Evolutionary conservation across 2,329 filamentous ascomycete species (phyloP).

Genomic region (Colletotrichum aenigma): DNA sequence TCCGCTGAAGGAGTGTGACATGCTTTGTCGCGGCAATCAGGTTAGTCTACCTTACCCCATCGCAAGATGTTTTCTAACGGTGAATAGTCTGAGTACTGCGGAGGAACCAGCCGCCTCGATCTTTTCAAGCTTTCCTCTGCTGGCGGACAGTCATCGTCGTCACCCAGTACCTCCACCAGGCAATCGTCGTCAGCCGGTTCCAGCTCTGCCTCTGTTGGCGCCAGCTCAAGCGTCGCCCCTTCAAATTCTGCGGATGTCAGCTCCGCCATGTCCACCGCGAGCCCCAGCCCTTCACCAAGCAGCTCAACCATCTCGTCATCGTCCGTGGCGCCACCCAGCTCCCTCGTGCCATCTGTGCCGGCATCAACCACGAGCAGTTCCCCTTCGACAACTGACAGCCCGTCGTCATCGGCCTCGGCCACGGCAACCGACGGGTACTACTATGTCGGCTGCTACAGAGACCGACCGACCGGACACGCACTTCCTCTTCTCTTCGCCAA

Average conservation of each 20-base stretch:
- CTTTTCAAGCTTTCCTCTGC: constrained; percentile 3
- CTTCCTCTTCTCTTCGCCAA: constrained; percentile 34
- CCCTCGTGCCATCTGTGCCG: constrained; percentile 5
- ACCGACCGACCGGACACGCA: constrained; percentile 29
- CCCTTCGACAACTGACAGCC: not conserved
- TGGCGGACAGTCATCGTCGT: not conserved
- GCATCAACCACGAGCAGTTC: constrained; percentile 3
- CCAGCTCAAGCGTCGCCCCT: not conserved
- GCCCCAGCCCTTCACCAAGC: not conserved
- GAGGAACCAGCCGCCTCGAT: constrained; percentile 13
- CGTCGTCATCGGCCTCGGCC: constrained; percentile 13
- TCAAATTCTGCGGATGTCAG: not conserved
- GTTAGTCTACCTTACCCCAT: not conserved
- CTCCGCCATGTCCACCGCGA: not conserved
- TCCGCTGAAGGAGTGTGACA: constrained; percentile 22
- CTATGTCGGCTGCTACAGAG: constrained; percentile 33
- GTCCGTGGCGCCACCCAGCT: not conserved
- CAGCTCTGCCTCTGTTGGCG: not conserved
- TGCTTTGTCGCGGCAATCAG: constrained; percentile 24
- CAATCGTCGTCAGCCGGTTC: not conserved
- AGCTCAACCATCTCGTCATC: not conserved
- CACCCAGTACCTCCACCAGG: not conserved
- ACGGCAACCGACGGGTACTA: constrained; percentile 30
- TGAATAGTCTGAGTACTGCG: constrained; percentile 18
- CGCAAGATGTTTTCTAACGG: not conserved